Evolutionary conservation across 495 filamentous ascomycete genomes (phyloP).

Genomic region (Tetracladium setigerum): DNA sequence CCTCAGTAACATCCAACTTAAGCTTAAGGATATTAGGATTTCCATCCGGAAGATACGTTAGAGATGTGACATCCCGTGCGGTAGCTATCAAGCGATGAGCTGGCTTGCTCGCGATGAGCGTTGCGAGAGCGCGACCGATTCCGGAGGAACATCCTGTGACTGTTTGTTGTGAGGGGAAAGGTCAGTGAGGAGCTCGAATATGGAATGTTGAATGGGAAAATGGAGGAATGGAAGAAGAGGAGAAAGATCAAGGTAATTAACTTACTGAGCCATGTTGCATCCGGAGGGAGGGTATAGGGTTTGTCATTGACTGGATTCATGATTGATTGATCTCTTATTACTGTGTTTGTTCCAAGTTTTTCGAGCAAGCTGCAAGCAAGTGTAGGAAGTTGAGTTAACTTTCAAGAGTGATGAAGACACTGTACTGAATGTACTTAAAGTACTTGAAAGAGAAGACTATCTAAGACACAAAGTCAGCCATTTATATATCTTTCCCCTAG

Average conservation of each 20-base stretch:
- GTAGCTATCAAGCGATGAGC: slow-evolving; percentile 30
- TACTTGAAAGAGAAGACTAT: no score
- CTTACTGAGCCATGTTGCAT: slow-evolving; percentile 45
- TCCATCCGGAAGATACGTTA: slow-evolving; percentile 21
- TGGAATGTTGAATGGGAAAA: no score
- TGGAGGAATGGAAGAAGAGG: background rate
- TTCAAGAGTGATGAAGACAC: no score
- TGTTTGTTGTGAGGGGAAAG: slow-evolving; percentile 8
- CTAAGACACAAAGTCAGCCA: no score
- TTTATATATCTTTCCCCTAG: no score
- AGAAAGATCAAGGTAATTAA: background rate
- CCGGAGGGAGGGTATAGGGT: slow-evolving; percentile 35
- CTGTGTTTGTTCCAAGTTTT: no score
- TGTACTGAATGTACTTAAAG: no score
- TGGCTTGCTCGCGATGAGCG: slow-evolving; percentile 14
- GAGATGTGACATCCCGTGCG: slow-evolving; percentile 26
- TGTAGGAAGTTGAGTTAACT: no score
- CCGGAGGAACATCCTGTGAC: slow-evolving; percentile 45
- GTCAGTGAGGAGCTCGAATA: no score
- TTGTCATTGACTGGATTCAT: slow-evolving; percentile 29
- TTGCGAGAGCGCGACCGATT: slow-evolving; percentile 38
- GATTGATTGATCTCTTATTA: slow-evolving; percentile 3
- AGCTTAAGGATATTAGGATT: slow-evolving; percentile 30
- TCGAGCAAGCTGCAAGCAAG: no score
- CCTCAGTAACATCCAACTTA: slow-evolving; percentile 40